Percentiles rank a stretch among this genome's conserved stretches.
Evolutionary conservation across 305 asterid species (phyloP).

Genomic region (Withania somnifera): DNA sequence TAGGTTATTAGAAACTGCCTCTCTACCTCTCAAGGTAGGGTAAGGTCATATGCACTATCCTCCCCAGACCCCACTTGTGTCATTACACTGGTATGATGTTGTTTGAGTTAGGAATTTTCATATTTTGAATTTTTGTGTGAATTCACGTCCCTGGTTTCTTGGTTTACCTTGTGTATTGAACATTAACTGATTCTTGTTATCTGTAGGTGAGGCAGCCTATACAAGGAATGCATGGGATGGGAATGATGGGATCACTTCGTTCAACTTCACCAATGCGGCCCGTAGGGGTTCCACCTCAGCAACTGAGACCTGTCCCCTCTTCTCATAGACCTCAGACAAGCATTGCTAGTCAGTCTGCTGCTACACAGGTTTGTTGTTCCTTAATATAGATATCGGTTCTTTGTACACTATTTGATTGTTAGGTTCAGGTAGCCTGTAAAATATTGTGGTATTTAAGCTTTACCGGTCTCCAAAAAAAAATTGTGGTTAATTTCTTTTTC

Average conservation of each 20-base stretch:
- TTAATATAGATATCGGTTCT: background rate
- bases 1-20: no score
- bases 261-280: constrained; percentile 56
- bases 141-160: constrained; percentile 1
- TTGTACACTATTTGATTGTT: background rate
- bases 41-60: no score
- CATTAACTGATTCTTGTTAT: constrained; percentile 2
- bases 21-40: no score
- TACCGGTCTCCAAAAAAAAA: no score
- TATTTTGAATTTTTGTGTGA: background rate
- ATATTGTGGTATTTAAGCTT: background rate
- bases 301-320: constrained; percentile 51
- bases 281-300: constrained; percentile 37
- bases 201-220: constrained; percentile 56
- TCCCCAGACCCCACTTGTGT: no score
- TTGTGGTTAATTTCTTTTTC: background rate
- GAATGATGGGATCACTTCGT: constrained; percentile 63
- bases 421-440: background rate
- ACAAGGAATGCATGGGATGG: constrained; percentile 49
- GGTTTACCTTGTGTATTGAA: background rate
- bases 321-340: constrained; percentile 51
- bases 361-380: constrained; percentile 43
- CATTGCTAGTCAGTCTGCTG: constrained; percentile 44
- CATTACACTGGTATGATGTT: no score
- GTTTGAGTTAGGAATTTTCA: background rate